Percentiles rank a stretch among this genome's conserved stretches.
These are phyloP conservation scores for Aspergillus olivimuriae DNA, from an alignment of 495 filamentous ascomycete species.

Conservation along the genomic window DNA sequence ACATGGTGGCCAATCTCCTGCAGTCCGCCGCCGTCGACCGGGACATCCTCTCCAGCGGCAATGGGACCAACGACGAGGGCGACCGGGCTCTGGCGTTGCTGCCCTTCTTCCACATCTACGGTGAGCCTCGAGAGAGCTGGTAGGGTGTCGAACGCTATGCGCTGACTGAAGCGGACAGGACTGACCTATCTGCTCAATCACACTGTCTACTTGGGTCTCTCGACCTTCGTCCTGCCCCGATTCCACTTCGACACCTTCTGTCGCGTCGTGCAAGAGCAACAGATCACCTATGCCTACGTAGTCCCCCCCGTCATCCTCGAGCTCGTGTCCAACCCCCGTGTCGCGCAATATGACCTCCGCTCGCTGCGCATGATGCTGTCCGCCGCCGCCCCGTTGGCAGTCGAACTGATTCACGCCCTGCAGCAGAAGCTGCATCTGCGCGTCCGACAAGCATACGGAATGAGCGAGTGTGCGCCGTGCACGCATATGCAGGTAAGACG, in stretches of 20 bases:
- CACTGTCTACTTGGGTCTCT: constrained; percentile 52
- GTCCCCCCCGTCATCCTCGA: constrained; percentile 75
- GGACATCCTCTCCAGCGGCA: constrained; percentile 44
- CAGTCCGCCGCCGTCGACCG: constrained; percentile 49
- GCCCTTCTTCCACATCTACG: constrained; percentile 88
- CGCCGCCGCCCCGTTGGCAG: constrained; percentile 72
- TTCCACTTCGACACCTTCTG: constrained; percentile 71
- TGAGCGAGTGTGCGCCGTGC: constrained; percentile 56
- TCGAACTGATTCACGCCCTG: constrained; percentile 64
- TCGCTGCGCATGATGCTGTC: constrained; percentile 69
- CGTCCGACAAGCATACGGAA: constrained; percentile 70
- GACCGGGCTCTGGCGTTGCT: constrained; percentile 68
- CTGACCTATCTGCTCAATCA: constrained; percentile 49
- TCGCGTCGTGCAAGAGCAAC: constrained; percentile 55
- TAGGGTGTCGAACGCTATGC: not conserved
- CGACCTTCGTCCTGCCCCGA: constrained; percentile 61
- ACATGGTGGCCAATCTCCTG: constrained; percentile 63
- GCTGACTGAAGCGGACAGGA: constrained; percentile 11
- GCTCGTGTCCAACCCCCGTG: constrained; percentile 60
- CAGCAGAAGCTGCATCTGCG: constrained; percentile 58
- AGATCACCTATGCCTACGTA: constrained; percentile 68
- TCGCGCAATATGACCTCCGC: constrained; percentile 63
- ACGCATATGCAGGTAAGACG: constrained; percentile 38
- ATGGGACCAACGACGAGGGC: constrained; percentile 45
- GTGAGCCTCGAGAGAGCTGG: constrained; percentile 21